Conservation (phyloP, 1,284 basidiomycete species). For the Microbotryum saponariae region DNA sequence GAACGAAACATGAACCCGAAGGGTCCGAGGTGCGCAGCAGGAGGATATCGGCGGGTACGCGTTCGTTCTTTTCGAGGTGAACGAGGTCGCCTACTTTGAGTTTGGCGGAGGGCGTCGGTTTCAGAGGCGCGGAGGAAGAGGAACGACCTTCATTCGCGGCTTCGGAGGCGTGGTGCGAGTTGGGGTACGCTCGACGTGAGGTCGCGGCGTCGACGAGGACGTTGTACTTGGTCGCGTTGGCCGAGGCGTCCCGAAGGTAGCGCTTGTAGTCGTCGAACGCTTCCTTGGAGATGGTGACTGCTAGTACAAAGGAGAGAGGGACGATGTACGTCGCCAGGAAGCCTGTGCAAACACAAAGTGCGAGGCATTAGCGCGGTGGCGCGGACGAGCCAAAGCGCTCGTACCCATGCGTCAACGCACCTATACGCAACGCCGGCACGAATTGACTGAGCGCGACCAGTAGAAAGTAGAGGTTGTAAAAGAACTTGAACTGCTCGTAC, state of each 20-base stretch:
- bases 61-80: slow-evolving; percentile 88
- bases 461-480: slow-evolving; percentile 99
- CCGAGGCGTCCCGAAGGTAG: slow-evolving; percentile 80
- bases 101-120: slow-evolving; percentile 70
- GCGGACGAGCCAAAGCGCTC: slow-evolving; percentile 1
- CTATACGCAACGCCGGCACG: slow-evolving; percentile 90
- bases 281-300: slow-evolving; percentile 96
- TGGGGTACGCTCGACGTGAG: slow-evolving; percentile 32
- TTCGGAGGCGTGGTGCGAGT: slow-evolving; percentile 17
- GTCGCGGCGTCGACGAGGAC: slow-evolving; percentile 55
- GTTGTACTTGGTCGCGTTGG: slow-evolving; percentile 86
- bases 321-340: slow-evolving; percentile 95
- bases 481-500: slow-evolving; percentile 99
- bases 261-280: slow-evolving; percentile 96
- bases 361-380: not conserved
- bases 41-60: slow-evolving; percentile 91
- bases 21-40: slow-evolving; percentile 77
- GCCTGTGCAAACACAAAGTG: slow-evolving; percentile 48
- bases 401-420: slow-evolving; percentile 44
- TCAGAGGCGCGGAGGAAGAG: slow-evolving; percentile 21
- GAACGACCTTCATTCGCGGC: slow-evolving; percentile 6
- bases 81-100: slow-evolving; percentile 89
- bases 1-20: slow-evolving; percentile 89
- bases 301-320: slow-evolving; percentile 88
- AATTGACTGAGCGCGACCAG: slow-evolving; percentile 95